These are phyloP conservation scores for Pichia norvegensis DNA, from an alignment of 1,139 yeast genomes.

Conservation along the genomic window DNA sequence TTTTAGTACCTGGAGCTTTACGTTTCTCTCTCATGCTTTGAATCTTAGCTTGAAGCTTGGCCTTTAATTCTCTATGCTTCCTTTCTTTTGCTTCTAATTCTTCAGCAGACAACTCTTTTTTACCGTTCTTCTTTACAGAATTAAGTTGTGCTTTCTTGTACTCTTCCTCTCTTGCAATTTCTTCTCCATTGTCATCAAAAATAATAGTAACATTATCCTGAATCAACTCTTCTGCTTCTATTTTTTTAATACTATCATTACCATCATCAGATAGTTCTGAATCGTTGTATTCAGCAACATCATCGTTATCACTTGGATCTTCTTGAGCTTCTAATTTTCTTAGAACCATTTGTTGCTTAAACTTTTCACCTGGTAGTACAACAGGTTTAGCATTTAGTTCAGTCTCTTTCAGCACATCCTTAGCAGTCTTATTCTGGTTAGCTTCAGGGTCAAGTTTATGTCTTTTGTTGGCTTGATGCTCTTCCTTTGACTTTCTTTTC, in stretches of 20 bases:
- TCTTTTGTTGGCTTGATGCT: conserved; percentile 51
- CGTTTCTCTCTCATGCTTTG: conserved; percentile 65
- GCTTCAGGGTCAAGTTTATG: conserved; percentile 70
- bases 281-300: conserved; percentile 11
- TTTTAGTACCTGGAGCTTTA: conserved; percentile 83
- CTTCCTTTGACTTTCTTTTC: conserved; percentile 66
- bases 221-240: conserved; percentile 21
- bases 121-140: conserved; percentile 12
- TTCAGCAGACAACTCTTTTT: conserved; percentile 36
- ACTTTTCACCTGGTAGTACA: conserved; percentile 40
- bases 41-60: conserved; percentile 65
- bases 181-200: conserved; percentile 30
- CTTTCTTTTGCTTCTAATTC: conserved; percentile 44
- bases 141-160: conserved; percentile 14
- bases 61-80: conserved; percentile 50
- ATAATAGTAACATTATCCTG: conserved; percentile 42
- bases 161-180: conserved; percentile 2
- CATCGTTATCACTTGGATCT: conserved; percentile 13
- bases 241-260: conserved; percentile 18
- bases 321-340: conserved; percentile 10
- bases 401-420: conserved; percentile 53
- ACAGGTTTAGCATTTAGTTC: conserved; percentile 54
- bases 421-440: conserved; percentile 51
- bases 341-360: conserved; percentile 3
- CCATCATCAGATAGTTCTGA: conserved; percentile 17